Evolutionary conservation across 805 yeast species (phyloP).

Genomic region (Yamadazyma nakazawae): DNA sequence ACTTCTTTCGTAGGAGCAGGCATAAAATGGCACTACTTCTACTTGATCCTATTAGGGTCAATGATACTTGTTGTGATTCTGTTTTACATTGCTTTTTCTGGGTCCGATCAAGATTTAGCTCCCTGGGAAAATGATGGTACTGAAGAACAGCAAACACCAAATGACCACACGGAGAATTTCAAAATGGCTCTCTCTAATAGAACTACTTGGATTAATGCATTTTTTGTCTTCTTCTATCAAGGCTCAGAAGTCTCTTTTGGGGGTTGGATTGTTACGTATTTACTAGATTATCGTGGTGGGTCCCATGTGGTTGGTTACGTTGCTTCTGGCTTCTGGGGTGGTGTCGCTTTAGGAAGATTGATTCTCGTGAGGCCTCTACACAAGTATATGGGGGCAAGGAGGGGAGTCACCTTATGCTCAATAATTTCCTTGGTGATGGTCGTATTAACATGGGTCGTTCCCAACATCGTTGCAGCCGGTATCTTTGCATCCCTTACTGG

Average conservation of each 20-base stretch:
- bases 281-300: slow-evolving; percentile 53
- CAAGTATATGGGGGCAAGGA: slow-evolving; percentile 40
- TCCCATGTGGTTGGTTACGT: slow-evolving; percentile 54
- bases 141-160: slow-evolving; percentile 1
- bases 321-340: slow-evolving; percentile 71
- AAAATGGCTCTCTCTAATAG: slow-evolving; percentile 35
- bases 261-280: slow-evolving; percentile 67
- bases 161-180: slow-evolving; percentile 5
- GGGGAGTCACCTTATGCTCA: slow-evolving; percentile 39
- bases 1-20: slow-evolving; percentile 51
- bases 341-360: slow-evolving; percentile 63
- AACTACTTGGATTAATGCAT: slow-evolving; percentile 47
- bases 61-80: slow-evolving; percentile 30
- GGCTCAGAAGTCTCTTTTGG: slow-evolving; percentile 71
- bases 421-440: slow-evolving; percentile 36
- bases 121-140: slow-evolving; percentile 27
- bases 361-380: slow-evolving; percentile 41
- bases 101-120: slow-evolving; percentile 45
- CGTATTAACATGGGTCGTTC: slow-evolving; percentile 48
- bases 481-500: slow-evolving; percentile 52
- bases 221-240: slow-evolving; percentile 57
- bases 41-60: slow-evolving; percentile 44
- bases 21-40: slow-evolving; percentile 51
- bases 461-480: slow-evolving; percentile 43
- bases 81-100: slow-evolving; percentile 43